Percentiles rank a stretch among this genome's conserved stretches.
phyloP scores from a whole-genome alignment of 257 asterid genomes.

The Nyctanthes arbortristis region DNA sequence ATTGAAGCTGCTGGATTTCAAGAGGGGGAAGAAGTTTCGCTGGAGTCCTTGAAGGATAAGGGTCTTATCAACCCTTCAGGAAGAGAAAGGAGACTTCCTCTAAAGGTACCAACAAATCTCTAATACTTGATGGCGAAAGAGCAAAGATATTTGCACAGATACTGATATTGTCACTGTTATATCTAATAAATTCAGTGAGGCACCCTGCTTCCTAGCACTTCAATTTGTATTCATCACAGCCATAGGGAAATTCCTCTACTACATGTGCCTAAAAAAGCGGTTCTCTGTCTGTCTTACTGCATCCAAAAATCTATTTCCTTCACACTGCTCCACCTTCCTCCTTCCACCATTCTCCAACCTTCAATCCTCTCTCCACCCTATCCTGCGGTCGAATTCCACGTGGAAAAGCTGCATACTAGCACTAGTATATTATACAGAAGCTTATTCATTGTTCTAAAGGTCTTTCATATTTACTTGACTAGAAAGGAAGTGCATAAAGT shows the following conservation, averaged over 20 bases:
- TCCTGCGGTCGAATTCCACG: too few relatives aligned
- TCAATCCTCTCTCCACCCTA: too few relatives aligned
- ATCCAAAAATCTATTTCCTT: too few relatives aligned
- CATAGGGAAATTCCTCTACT: too few relatives aligned
- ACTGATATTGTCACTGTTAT: neutral
- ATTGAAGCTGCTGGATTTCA: conserved; percentile 73
- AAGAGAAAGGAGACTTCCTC: conserved; percentile 86
- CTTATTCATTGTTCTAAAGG: too few relatives aligned
- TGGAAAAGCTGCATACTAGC: too few relatives aligned
- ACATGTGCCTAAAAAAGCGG: too few relatives aligned
- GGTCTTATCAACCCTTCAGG: conserved; percentile 94
- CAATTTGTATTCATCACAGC: neutral
- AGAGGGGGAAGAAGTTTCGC: conserved; percentile 93
- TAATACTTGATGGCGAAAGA: too few relatives aligned
- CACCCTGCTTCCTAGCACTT: neutral
- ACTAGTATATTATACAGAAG: too few relatives aligned
- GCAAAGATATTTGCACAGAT: neutral
- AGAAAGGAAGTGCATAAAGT: neutral
- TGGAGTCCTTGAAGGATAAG: conserved; percentile 78
- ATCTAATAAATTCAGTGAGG: neutral
- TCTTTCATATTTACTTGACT: neutral
- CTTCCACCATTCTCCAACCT: too few relatives aligned
- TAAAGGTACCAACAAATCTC: conserved; percentile 51
- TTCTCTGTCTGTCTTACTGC: too few relatives aligned
- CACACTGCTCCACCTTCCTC: too few relatives aligned